These are phyloP conservation scores for Trametes pubescens DNA, from an alignment of 1,284 basidiomycete genomes.

Conservation along the genomic window DNA sequence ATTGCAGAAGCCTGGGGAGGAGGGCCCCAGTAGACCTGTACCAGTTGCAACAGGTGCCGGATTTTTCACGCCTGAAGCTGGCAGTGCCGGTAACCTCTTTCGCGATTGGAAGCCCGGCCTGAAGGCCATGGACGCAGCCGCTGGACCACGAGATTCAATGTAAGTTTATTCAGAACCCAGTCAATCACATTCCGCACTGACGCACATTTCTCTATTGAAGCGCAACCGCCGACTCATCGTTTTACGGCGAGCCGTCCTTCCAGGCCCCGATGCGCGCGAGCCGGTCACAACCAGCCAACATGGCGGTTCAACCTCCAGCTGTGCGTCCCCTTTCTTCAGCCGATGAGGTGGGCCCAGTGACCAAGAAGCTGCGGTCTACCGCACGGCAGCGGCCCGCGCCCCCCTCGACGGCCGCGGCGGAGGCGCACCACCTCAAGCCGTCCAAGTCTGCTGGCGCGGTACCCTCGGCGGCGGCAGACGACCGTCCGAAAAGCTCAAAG, in stretches of 20 bases:
- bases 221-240: conserved; percentile 67
- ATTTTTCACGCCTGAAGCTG: conserved; percentile 81
- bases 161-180: conserved; percentile 43
- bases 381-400: conserved; percentile 60
- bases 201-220: conserved; percentile 44
- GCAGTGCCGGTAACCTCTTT: conserved; percentile 60
- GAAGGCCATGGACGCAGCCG: conserved; percentile 52
- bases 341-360: conserved; percentile 79
- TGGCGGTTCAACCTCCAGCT: conserved; percentile 53
- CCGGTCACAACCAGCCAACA: conserved; percentile 42
- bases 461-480: conserved; percentile 52
- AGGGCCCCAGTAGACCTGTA: conserved; percentile 50
- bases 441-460: conserved; percentile 56
- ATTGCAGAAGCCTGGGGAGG: conserved; percentile 60
- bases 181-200: not conserved
- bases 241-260: conserved; percentile 67
- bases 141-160: conserved; percentile 68
- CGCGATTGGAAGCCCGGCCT: conserved; percentile 60
- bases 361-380: conserved; percentile 75
- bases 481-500: conserved; percentile 74
- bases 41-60: conserved; percentile 68
- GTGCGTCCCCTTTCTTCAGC: conserved; percentile 79
- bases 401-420: conserved; percentile 39
- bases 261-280: conserved; percentile 48
- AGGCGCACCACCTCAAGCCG: conserved; percentile 49